Conservation (phyloP, 2,329 filamentous ascomycete genomes). For the Hypoxylon sp. region DNA sequence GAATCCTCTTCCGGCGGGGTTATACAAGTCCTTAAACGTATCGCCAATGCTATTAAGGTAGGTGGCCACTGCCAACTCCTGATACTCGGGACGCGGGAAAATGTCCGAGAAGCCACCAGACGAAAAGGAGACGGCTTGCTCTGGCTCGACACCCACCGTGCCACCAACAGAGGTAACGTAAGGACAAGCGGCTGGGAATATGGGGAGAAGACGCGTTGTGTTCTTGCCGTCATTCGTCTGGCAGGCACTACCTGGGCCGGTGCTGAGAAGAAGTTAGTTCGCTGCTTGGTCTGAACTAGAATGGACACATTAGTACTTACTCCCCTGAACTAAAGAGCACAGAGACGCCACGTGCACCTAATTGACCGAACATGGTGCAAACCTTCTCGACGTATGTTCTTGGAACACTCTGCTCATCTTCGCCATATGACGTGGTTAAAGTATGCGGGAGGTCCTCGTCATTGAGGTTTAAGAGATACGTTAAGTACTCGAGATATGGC, state of each 20-base stretch:
- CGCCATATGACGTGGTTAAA: constrained; percentile 49
- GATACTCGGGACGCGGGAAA: constrained; percentile 62
- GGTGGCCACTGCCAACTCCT: constrained; percentile 62
- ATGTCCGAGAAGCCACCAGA: constrained; percentile 67
- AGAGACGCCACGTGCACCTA: constrained; percentile 50
- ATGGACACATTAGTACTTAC: constrained; percentile 33
- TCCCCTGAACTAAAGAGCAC: constrained; percentile 53
- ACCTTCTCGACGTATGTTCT: constrained; percentile 49
- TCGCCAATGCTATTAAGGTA: constrained; percentile 57
- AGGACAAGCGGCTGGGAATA: constrained; percentile 70
- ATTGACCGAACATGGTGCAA: constrained; percentile 50
- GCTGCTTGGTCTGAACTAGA: not conserved
- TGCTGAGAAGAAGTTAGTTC: constrained; percentile 36
- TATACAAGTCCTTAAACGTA: constrained; percentile 62
- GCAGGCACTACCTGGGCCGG: constrained; percentile 58
- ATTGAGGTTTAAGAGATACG: constrained; percentile 47
- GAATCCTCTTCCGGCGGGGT: constrained; percentile 68
- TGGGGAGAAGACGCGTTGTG: constrained; percentile 66
- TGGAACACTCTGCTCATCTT: constrained; percentile 51
- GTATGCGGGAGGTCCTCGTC: constrained; percentile 51
- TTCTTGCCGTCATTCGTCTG: constrained; percentile 69
- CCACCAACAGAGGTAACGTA: constrained; percentile 74
- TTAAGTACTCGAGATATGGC: constrained; percentile 52
- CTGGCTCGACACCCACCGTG: constrained; percentile 65
- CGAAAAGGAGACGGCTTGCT: constrained; percentile 67